These are phyloP conservation scores for Cenococcum geophilum DNA, from an alignment of 495 filamentous ascomycete species.

Conservation along the genomic window DNA sequence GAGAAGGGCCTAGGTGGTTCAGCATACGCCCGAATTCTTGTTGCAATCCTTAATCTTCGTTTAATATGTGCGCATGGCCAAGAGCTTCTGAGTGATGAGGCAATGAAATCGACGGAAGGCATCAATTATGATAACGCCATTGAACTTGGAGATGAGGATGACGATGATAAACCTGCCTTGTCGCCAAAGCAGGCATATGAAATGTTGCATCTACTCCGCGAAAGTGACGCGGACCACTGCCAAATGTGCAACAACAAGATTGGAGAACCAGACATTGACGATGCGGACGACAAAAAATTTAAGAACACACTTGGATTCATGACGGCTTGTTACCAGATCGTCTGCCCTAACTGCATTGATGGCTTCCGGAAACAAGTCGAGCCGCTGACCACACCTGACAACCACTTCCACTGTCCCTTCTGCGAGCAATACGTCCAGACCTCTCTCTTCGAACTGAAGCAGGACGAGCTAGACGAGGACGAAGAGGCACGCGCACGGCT, in stretches of 20 bases:
- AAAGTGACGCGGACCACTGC: slow-evolving; percentile 67
- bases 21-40: slow-evolving; percentile 81
- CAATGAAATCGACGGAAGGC: slow-evolving; percentile 71
- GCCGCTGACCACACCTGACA: slow-evolving; percentile 36
- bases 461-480: slow-evolving; percentile 54
- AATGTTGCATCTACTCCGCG: slow-evolving; percentile 72
- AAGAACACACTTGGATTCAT: slow-evolving; percentile 67
- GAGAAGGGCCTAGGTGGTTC: slow-evolving; percentile 67
- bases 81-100: slow-evolving; percentile 76
- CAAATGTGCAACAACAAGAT: slow-evolving; percentile 61
- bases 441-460: slow-evolving; percentile 59
- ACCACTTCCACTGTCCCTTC: slow-evolving; percentile 52
- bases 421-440: slow-evolving; percentile 57
- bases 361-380: slow-evolving; percentile 41
- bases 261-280: slow-evolving; percentile 15
- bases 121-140: slow-evolving; percentile 76
- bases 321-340: slow-evolving; percentile 74
- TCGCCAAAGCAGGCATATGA: slow-evolving; percentile 67
- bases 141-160: slow-evolving; percentile 70
- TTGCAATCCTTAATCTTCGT: slow-evolving; percentile 82
- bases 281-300: slow-evolving; percentile 28
- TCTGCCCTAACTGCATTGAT: slow-evolving; percentile 69
- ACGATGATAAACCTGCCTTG: slow-evolving; percentile 49
- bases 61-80: slow-evolving; percentile 86
- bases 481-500: slow-evolving; percentile 46